Base-by-base conservation (phyloP, 192 early-diverging fungal genomes). In the Entomortierella parvispora region DNA sequence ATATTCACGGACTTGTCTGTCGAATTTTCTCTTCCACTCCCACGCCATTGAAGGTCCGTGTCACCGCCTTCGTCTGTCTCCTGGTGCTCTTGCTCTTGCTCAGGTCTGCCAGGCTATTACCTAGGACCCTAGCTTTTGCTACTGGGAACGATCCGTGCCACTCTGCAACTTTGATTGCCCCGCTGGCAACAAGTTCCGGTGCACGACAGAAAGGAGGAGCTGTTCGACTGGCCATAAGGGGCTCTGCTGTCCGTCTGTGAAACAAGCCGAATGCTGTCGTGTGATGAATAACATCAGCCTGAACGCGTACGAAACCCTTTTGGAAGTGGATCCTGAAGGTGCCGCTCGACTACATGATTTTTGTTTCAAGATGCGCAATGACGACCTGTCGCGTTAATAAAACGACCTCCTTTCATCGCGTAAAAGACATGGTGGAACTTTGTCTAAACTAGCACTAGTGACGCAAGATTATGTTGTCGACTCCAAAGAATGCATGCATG, bases 131-230 rank as follows among this genome's bases (percentile, higher is more conserved):
- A 31, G 28, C 14, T 55, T 55, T 26, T 55, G 53, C 53, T 32
- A 26, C 14, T 55, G 53, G 53, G 53, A 55, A 17, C 28, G 53
- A 55, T 14, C 53, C 18, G 26, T 55, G 2, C 53, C 53, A 0
- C 32, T 26, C 8, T 55, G 31, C 29, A 34, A 55, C 53, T 55
- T 29, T 26, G 53, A 55, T 29, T 55, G 53, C 53, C 53, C 53
- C 31, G 1, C 0, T 1, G 53, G 53, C 23, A 55, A 55, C 17
- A 3, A 55, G 4, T 0, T 55, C 53, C 53, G 53, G 4, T 55
- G 53, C 31, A 34, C 32, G 31, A 55, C 53, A 4, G 53, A 55
- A 55, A 31, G 15, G 11, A 55, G 17, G 11, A 12, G 5, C 53
- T 55, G 53, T 4, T 14, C 3, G 0, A 55, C 9, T 2, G 53